Evolutionary conservation across 148 eudicot genomes (phyloP).

Genomic region (Polygonum maritimum): DNA sequence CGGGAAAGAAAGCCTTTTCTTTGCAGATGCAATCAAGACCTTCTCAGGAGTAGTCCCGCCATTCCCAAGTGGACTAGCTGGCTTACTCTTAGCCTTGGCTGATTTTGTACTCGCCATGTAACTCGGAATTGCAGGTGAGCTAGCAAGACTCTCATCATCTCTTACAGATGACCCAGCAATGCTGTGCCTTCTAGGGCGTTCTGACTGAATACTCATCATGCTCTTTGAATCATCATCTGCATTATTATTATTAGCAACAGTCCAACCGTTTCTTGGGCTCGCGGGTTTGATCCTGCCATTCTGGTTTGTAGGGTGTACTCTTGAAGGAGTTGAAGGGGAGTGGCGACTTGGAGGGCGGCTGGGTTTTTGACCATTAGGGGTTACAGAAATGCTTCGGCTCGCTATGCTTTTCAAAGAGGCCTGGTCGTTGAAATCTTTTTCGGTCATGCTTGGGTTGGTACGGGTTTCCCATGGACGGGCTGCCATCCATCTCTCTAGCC

Average conservation of each 20-base stretch:
- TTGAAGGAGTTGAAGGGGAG: slow-evolving; percentile 39
- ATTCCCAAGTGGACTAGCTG: slow-evolving; percentile 17
- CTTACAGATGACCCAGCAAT: slow-evolving; percentile 66
- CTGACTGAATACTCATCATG: slow-evolving; percentile 39
- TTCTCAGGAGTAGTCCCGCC: slow-evolving; percentile 41
- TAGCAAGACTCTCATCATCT: slow-evolving; percentile 75
- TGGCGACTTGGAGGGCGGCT: slow-evolving; percentile 46
- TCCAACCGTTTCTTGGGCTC: slow-evolving; percentile 29
- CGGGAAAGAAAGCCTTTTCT: slow-evolving; percentile 60
- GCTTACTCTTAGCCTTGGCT: slow-evolving; percentile 58
- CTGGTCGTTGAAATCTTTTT: slow-evolving; percentile 38
- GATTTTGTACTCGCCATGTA: slow-evolving; percentile 80
- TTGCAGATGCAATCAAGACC: slow-evolving; percentile 32
- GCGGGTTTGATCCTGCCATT: slow-evolving; percentile 26
- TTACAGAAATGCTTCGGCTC: slow-evolving; percentile 28
- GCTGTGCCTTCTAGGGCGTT: slow-evolving; percentile 61
- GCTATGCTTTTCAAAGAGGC: slow-evolving; percentile 32
- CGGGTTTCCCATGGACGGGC: slow-evolving; percentile 74
- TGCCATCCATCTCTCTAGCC: slow-evolving; percentile 96
- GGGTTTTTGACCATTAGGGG: slow-evolving; percentile 25
- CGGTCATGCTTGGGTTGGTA: slow-evolving; percentile 18
- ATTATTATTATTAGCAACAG: not conserved
- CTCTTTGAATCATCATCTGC: slow-evolving; percentile 50
- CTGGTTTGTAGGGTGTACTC: slow-evolving; percentile 19
- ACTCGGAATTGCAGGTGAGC: slow-evolving; percentile 67